Base-by-base conservation (phyloP, 352 stramenopile species). In the Phytophthora pistaciae region DNA sequence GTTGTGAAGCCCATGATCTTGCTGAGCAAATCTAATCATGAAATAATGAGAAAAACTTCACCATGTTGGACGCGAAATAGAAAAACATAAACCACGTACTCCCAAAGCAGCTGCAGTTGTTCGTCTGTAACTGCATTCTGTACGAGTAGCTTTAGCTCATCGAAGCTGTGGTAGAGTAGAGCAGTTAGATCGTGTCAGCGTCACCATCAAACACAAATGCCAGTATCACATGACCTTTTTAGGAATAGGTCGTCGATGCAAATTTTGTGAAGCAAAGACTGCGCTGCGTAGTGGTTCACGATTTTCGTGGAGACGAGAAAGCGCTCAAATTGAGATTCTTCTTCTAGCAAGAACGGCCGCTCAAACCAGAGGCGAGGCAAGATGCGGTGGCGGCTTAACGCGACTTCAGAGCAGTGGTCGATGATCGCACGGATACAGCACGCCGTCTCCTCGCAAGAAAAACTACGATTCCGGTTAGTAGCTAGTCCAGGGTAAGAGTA, bases 341-440 rank as follows among this genome's bases (percentile, higher is more conserved):
- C 85, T 60, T 93, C 85, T 25, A 93, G 56, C 36, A 94, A 68
- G 25, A 91, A 94, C 25, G 85, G 85, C 8, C 87, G 77, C 48
- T 91, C 81, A 49, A 88, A 94, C 87, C 87, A 94, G 68, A 94
- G 76, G 23, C 77, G 84, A 20, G 87, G 87, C 5, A 94, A 61
- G 10, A 83, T 76, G 16, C 78, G 77, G 40, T 84, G 64, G 0
- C 71, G 44, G 2, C 73, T 75, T 11, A 92, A 25, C 9, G 85
- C 85, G 23, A 50, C 55, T 33, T 90, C 76, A 2, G 85, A 80
- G n/a, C 87, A 91, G 7, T 75, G 49, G 31, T 93, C 80, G 29
- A 92, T 65, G 16, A 92, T 79, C 14, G 38, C 64, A 21, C 85
- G 80, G n/a, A 93, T 75, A 50, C 76, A 70, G 7, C 60, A 60